Evolutionary conservation across 768 basidiomycete species (phyloP).

Genomic region (Boletus speciosus): DNA sequence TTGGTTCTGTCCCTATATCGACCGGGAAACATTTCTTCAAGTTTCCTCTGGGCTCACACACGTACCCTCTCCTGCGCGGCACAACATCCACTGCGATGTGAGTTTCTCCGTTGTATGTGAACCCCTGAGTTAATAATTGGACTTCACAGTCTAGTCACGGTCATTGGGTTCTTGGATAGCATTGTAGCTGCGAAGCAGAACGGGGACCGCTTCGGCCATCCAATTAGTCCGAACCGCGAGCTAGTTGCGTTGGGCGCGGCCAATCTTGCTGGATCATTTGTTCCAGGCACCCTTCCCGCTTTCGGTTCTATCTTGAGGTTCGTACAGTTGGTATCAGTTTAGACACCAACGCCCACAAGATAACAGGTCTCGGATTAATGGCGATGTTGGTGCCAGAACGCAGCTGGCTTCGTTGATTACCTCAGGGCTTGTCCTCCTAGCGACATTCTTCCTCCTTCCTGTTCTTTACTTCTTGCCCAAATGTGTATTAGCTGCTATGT

Average conservation of each 20-base stretch:
- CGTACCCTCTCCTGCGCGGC: conserved; percentile 61
- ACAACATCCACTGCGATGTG: conserved; percentile 87
- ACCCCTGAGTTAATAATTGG: background rate
- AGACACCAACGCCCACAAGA: background rate
- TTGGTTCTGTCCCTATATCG: conserved; percentile 72
- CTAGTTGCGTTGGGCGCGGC: conserved; percentile 85
- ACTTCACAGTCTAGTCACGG: conserved; percentile 58
- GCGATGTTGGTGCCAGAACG: conserved; percentile 81
- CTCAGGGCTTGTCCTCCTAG: conserved; percentile 68
- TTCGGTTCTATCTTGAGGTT: conserved; percentile 92
- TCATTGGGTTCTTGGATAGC: conserved; percentile 91
- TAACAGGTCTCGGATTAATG: conserved; percentile 77
- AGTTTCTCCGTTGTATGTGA: conserved; percentile 5
- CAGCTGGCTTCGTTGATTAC: conserved; percentile 87
- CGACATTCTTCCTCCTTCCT: conserved; percentile 88
- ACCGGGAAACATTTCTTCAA: conserved; percentile 62
- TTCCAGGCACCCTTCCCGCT: conserved; percentile 88
- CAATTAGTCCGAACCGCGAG: conserved; percentile 92
- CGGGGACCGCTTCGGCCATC: conserved; percentile 76
- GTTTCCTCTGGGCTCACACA: conserved; percentile 63
- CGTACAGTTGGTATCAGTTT: conserved; percentile 12
- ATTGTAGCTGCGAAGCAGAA: conserved; percentile 96
- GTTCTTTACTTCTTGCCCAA: conserved; percentile 85
- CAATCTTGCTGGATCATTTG: conserved; percentile 73
- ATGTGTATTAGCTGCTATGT: conserved; percentile 88